These are phyloP conservation scores for Phaffia rhodozyma DNA, from an alignment of 1,284 basidiomycete genomes.

Conservation along the genomic window DNA sequence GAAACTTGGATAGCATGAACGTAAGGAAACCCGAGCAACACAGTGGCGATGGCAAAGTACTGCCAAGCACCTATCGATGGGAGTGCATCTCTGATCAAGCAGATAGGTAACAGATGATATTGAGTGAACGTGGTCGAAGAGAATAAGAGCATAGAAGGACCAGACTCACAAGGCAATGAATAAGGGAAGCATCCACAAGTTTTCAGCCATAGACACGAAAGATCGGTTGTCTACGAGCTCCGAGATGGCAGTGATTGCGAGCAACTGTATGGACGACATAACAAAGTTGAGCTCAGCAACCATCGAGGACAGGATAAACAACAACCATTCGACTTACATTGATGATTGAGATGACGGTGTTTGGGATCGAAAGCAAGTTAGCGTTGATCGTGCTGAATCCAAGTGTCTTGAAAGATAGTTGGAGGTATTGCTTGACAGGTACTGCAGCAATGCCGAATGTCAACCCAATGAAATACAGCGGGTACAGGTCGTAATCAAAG, in stretches of 20 bases:
- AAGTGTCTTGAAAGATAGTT: conserved; percentile 20
- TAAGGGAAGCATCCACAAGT: conserved; percentile 24
- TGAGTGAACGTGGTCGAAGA: not conserved
- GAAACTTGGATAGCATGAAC: conserved; percentile 13
- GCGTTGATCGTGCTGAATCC: conserved; percentile 34
- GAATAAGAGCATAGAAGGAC: not conserved
- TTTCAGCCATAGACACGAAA: conserved; percentile 20
- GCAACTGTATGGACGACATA: not conserved
- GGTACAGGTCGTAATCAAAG: conserved; percentile 35
- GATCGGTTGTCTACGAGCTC: conserved; percentile 23
- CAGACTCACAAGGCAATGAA: conserved; percentile 21
- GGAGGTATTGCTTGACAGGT: conserved; percentile 27
- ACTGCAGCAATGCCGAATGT: conserved; percentile 24
- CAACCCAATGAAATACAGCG: conserved; percentile 32
- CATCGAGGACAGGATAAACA: not conserved
- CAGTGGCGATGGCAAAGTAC: conserved; percentile 23
- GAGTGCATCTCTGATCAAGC: conserved; percentile 1
- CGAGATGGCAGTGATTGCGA: conserved; percentile 18
- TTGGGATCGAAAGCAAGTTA: conserved; percentile 33
- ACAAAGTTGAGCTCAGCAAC: no score
- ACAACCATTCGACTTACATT: not conserved
- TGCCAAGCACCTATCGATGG: conserved; percentile 15
- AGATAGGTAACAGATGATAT: not conserved
- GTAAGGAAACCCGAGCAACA: not conserved
- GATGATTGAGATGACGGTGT: conserved; percentile 28